phyloP scores from a whole-genome alignment of 371 early-diverging fungal species.

The Saksenaea oblongispora region DNA sequence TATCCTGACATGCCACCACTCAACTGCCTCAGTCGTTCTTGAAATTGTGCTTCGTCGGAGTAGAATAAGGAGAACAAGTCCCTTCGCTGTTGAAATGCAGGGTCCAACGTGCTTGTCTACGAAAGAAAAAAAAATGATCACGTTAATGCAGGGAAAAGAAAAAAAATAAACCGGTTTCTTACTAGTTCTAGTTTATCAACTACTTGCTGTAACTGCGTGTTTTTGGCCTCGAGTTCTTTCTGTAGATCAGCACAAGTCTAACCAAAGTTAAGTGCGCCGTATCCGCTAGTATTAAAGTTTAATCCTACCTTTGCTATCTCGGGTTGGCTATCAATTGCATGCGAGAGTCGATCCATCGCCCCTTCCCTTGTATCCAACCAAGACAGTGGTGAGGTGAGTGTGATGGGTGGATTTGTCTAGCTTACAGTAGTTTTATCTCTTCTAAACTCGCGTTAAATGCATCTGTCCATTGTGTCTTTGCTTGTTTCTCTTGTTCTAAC shows the following conservation, averaged over 20 bases:
- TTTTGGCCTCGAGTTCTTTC: neutral
- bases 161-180: neutral
- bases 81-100: neutral
- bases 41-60: neutral
- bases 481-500: neutral
- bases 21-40: neutral
- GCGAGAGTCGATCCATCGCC: neutral
- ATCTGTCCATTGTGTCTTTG: neutral
- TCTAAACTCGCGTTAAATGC: neutral
- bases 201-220: neutral
- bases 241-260: neutral
- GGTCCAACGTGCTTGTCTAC: neutral
- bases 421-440: constrained; percentile 1
- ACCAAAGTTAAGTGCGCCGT: neutral
- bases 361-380: neutral
- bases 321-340: neutral
- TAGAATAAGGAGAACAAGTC: neutral
- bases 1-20: neutral
- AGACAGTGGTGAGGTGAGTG: too few relatives aligned
- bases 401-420: neutral
- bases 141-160: neutral
- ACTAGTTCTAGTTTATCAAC: neutral
- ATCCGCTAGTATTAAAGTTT: neutral
- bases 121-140: neutral
- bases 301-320: neutral